These are phyloP conservation scores for Colletotrichum simmondsii DNA, from an alignment of 2,329 filamentous ascomycete genomes.

Conservation along the genomic window DNA sequence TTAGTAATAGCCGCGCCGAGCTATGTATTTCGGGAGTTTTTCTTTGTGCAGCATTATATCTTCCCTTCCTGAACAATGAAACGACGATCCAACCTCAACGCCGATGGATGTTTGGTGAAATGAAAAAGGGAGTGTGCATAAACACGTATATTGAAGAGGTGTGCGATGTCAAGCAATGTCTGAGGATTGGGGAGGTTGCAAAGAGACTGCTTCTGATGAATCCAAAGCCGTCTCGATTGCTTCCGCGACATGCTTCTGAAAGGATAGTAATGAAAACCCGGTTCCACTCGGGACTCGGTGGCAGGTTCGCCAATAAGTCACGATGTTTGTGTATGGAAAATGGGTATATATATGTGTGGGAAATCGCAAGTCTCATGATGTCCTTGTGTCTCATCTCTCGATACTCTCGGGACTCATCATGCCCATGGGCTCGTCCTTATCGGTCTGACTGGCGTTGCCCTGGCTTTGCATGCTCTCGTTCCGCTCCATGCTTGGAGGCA, in stretches of 20 bases:
- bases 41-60: slow-evolving; percentile 22
- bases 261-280: background rate
- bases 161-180: slow-evolving; percentile 5
- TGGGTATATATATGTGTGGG: slow-evolving; percentile 5
- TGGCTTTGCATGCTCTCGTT: slow-evolving; percentile 68
- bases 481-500: slow-evolving; percentile 65
- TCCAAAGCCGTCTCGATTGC: background rate
- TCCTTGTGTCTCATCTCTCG: slow-evolving; percentile 44
- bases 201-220: background rate
- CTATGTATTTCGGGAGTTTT: background rate
- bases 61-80: slow-evolving; percentile 19
- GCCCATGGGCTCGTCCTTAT: slow-evolving; percentile 75
- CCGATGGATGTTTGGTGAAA: slow-evolving; percentile 19
- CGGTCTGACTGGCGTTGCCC: slow-evolving; percentile 71
- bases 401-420: slow-evolving; percentile 91
- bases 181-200: background rate
- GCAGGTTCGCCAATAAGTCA: background rate
- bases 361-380: background rate
- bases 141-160: slow-evolving; percentile 26
- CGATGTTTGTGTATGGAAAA: background rate
- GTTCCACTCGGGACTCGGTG: background rate
- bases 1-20: slow-evolving; percentile 20
- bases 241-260: background rate
- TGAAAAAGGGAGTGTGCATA: background rate
- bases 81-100: slow-evolving; percentile 31